Evolutionary conservation across 768 basidiomycete species (phyloP).

Genomic region (Lentinula lateritia): DNA sequence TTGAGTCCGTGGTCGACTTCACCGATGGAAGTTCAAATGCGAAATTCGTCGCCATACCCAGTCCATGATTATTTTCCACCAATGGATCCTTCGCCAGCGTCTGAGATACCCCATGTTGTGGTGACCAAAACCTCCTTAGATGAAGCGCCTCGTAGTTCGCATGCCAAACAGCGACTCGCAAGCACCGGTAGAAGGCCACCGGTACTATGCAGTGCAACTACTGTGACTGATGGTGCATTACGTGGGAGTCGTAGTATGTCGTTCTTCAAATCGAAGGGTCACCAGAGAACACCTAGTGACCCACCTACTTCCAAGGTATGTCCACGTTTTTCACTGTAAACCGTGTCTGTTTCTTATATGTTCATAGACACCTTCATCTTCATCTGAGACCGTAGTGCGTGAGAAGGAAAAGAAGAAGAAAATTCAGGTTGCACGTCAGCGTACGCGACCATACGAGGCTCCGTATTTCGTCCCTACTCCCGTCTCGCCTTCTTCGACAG

Average conservation of each 20-base stretch:
- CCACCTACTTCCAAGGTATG: not conserved
- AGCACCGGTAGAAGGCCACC: not conserved
- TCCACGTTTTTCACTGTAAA: not conserved
- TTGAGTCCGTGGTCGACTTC: not conserved
- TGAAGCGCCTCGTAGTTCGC: not conserved
- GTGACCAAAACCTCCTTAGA: not conserved
- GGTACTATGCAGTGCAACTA: not conserved
- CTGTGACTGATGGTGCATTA: not conserved
- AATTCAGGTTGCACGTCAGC: conserved; percentile 26
- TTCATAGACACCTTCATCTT: not conserved
- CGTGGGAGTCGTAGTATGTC: not conserved
- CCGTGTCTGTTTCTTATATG: not conserved
- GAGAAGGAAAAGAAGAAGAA: conserved; percentile 26
- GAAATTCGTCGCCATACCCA: not conserved
- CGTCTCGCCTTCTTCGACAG: conserved; percentile 25
- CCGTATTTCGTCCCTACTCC: conserved; percentile 59
- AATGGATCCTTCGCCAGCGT: not conserved
- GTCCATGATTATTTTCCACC: not conserved
- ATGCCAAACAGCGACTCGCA: not conserved
- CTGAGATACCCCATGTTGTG: not conserved
- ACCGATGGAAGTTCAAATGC: not conserved
- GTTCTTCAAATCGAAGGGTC: not conserved
- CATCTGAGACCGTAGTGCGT: not conserved
- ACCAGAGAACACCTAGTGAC: not conserved
- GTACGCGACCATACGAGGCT: conserved; percentile 59